A percentile compares a stretch with the other conserved stretches of the same genome.
phyloP scores from a whole-genome alignment of 352 stramenopile genomes.

The Aphanomyces euteiches region DNA sequence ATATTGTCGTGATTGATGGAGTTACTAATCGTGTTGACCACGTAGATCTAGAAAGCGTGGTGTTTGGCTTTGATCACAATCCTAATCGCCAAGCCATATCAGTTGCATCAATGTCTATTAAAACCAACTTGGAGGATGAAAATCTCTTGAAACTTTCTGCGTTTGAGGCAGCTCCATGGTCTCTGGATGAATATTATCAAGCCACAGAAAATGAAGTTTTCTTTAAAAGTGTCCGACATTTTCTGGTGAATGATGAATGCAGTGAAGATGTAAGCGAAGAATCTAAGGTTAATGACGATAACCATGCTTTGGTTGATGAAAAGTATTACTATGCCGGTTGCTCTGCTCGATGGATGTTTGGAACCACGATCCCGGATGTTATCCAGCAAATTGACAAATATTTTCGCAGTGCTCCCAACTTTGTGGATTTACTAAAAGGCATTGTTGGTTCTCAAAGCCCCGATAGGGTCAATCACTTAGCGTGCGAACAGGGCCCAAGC shows the following conservation, averaged over 20 bases:
- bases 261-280: too few relatives aligned
- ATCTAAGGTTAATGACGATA: not conserved
- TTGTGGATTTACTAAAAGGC: not conserved
- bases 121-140: not conserved
- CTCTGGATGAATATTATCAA: not conserved
- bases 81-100: not conserved
- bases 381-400: not conserved
- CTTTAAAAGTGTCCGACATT: not conserved
- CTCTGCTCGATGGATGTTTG: not conserved
- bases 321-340: not conserved
- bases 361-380: not conserved
- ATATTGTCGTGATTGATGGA: conserved; percentile 2
- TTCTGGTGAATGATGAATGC: not conserved
- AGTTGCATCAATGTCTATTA: not conserved
- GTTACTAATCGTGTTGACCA: not conserved
- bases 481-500: too few relatives aligned
- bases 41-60: not conserved
- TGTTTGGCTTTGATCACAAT: not conserved
- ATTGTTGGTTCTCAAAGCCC: not conserved
- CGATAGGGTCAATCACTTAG: too few relatives aligned
- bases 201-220: not conserved
- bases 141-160: not conserved
- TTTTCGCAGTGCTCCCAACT: not conserved
- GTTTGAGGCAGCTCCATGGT: not conserved
- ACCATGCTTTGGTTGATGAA: not conserved